phyloP scores from a whole-genome alignment of 495 filamentous ascomycete species.

The Penicillium canescens region DNA sequence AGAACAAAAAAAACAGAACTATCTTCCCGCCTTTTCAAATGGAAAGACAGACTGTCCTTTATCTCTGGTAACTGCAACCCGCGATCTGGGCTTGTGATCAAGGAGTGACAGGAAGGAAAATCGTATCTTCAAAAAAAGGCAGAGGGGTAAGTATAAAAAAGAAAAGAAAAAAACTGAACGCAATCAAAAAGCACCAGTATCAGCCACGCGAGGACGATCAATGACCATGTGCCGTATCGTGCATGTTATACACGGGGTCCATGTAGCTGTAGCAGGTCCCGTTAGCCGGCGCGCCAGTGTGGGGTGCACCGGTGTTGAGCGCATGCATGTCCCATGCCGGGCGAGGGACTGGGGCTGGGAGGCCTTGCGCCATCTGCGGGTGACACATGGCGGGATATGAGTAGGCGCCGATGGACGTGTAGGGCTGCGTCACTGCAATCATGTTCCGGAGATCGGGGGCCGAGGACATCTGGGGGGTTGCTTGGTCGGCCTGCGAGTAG shows the following conservation, averaged over 20 bases:
- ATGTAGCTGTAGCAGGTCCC: conserved; percentile 36
- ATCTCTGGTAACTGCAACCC: neutral
- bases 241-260: conserved; percentile 39
- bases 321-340: conserved; percentile 39
- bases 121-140: conserved; percentile 31
- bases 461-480: conserved; percentile 20
- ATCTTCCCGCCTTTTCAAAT: neutral
- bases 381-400: conserved; percentile 40
- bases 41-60: neutral
- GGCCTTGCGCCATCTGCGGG: conserved; percentile 25
- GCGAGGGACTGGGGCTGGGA: conserved; percentile 26
- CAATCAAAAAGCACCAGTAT: conserved; percentile 12
- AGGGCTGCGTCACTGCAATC: conserved; percentile 32
- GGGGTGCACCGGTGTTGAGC: conserved; percentile 18
- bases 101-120: conserved; percentile 43
- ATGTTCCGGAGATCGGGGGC: conserved; percentile 34
- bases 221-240: conserved; percentile 21
- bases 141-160: conserved; percentile 28
- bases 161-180: conserved; percentile 16
- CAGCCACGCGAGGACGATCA: conserved; percentile 17
- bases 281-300: conserved; percentile 20
- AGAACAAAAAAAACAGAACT: neutral
- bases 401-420: conserved; percentile 32
- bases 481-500: conserved; percentile 29
- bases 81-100: conserved; percentile 34